A percentile compares a stretch with the other conserved stretches of the same genome.
These are phyloP conservation scores for Cutaneotrichosporon arboriforme DNA, from an alignment of 1,284 basidiomycete species.

Conservation along the genomic window DNA sequence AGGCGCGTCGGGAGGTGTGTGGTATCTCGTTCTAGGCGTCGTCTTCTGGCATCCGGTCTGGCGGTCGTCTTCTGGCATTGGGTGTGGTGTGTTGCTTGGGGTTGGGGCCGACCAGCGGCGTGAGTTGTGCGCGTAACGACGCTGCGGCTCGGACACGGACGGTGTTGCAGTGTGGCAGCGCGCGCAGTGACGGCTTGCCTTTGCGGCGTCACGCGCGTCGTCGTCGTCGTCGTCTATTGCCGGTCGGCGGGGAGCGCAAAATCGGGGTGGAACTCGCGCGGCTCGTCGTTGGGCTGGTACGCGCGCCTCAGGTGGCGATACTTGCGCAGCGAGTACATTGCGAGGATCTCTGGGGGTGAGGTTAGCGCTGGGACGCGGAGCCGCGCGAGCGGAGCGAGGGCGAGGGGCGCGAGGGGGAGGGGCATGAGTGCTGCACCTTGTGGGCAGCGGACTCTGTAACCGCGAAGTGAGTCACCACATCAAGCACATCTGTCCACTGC, in stretches of 20 bases:
- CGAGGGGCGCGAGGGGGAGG: neutral
- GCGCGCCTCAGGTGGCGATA: conserved; percentile 73
- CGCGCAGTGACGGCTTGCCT: neutral
- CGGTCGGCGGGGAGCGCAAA: conserved; percentile 4
- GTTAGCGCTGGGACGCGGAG: neutral
- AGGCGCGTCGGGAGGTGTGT: no score
- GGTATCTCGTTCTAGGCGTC: no score
- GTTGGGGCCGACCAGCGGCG: neutral
- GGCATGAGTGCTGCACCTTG: no score
- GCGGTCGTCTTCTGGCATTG: neutral
- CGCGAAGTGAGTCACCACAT: no score
- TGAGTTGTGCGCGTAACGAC: no score
- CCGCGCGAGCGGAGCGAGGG: neutral
- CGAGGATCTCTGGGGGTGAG: conserved; percentile 70
- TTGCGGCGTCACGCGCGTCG: neutral
- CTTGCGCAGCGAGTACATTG: conserved; percentile 76
- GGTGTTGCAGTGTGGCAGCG: neutral
- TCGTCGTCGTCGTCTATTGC: neutral
- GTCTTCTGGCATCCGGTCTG: no score
- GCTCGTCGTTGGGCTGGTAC: conserved; percentile 52
- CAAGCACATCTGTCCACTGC: no score
- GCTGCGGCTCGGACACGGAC: no score
- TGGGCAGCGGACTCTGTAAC: no score
- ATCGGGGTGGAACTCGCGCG: conserved; percentile 13
- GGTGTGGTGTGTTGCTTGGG: neutral